Conservation (phyloP, 371 early-diverging fungal species). For the Mortierella sp. region DNA sequence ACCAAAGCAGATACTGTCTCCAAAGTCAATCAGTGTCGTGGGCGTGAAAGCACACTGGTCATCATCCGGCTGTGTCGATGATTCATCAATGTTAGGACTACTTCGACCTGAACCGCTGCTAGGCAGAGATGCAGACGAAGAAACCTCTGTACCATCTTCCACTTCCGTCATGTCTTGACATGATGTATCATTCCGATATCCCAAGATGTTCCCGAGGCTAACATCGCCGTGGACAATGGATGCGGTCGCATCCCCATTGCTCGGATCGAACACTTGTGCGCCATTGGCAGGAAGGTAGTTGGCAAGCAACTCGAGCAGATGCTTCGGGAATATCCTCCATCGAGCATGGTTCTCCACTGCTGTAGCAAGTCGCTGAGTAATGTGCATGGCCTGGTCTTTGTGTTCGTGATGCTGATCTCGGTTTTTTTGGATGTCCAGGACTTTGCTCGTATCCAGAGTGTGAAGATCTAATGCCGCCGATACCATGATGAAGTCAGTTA, state of each 20-base stretch:
- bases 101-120: too few relatives aligned
- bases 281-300: conserved; percentile 21
- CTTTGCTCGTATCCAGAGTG: conserved; percentile 7
- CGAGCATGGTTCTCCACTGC: conserved; percentile 22
- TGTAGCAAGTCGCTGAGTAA: conserved; percentile 3
- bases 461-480: conserved; percentile 11
- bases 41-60: conserved; percentile 12
- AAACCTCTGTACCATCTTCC: too few relatives aligned
- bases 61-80: neutral
- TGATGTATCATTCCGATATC: conserved; percentile 14
- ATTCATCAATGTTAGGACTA: neutral
- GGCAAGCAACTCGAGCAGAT: conserved; percentile 18
- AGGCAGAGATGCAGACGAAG: too few relatives aligned
- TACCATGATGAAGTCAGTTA: neutral
- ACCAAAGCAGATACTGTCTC: conserved; percentile 21
- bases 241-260: conserved; percentile 4
- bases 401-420: too few relatives aligned
- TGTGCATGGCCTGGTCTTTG: neutral
- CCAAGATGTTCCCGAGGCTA: conserved; percentile 40
- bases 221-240: conserved; percentile 42
- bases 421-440: neutral
- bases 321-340: conserved; percentile 42
- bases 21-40: conserved; percentile 36
- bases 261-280: conserved; percentile 20
- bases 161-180: too few relatives aligned